A percentile compares a stretch with the other conserved stretches of the same genome.
phyloP scores from a whole-genome alignment of 805 yeast genomes.

The Candida pseudoglaebosa region DNA sequence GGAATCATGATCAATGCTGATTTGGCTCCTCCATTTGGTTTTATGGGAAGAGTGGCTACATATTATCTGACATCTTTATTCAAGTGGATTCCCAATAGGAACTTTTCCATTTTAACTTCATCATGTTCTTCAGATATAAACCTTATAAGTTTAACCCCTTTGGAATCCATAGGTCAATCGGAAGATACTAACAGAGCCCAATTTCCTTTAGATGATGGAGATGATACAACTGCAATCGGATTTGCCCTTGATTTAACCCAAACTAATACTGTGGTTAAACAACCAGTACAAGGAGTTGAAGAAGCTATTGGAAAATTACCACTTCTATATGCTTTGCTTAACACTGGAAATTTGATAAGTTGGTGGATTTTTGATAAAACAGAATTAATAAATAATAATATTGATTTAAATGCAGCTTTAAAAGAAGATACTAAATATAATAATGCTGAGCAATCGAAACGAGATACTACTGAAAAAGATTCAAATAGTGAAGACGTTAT shows the following conservation, averaged over 20 bases:
- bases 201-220: slow-evolving; percentile 66
- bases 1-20: slow-evolving; percentile 22
- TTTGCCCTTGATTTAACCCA: slow-evolving; percentile 56
- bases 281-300: slow-evolving; percentile 59
- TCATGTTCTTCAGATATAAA: slow-evolving; percentile 58
- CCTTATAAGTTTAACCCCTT: slow-evolving; percentile 6
- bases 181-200: slow-evolving; percentile 73
- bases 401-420: slow-evolving; percentile 15
- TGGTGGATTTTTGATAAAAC: slow-evolving; percentile 63
- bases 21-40: slow-evolving; percentile 51
- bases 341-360: slow-evolving; percentile 56
- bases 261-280: slow-evolving; percentile 32
- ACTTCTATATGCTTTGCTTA: slow-evolving; percentile 55
- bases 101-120: slow-evolving; percentile 46
- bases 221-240: slow-evolving; percentile 72
- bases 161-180: slow-evolving; percentile 37
- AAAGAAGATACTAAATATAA: slow-evolving; percentile 3
- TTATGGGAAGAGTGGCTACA: slow-evolving; percentile 42
- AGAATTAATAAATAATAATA: slow-evolving; percentile 41
- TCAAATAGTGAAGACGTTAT: too few relatives aligned
- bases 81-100: slow-evolving; percentile 34
- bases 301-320: slow-evolving; percentile 58
- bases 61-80: slow-evolving; percentile 40
- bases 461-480: neutral
- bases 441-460: neutral